A percentile compares a stretch with the other conserved stretches of the same genome.
phyloP scores from a whole-genome alignment of 2,329 filamentous ascomycete genomes.

The Albifimbria verrucaria region DNA sequence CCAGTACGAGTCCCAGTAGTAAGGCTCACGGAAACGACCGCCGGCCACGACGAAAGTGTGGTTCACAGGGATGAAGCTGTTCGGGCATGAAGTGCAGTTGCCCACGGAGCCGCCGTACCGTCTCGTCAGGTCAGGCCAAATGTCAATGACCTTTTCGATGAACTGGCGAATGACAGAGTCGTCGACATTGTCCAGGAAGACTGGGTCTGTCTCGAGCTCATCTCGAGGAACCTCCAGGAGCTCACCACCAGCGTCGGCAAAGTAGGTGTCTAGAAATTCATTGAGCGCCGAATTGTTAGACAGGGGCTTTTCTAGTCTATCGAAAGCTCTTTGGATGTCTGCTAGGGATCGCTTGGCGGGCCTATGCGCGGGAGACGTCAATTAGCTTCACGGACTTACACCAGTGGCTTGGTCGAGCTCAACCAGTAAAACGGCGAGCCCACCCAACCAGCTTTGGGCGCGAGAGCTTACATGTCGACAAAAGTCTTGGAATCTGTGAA shows the following conservation, averaged over 20 bases:
- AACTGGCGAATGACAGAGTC: slow-evolving; percentile 60
- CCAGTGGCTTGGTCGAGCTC: not conserved
- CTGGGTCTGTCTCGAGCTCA: slow-evolving; percentile 52
- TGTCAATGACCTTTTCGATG: slow-evolving; percentile 60
- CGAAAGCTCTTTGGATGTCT: slow-evolving; percentile 60
- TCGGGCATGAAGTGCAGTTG: slow-evolving; percentile 57
- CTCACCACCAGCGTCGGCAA: slow-evolving; percentile 62
- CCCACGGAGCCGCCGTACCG: slow-evolving; percentile 47
- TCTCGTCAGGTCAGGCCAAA: slow-evolving; percentile 67
- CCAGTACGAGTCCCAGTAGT: slow-evolving; percentile 72
- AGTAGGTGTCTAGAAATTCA: slow-evolving; percentile 60
- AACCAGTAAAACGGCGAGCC: too few relatives aligned
- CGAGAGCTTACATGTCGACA: slow-evolving; percentile 65
- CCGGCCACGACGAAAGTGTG: slow-evolving; percentile 68
- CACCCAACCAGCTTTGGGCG: too few relatives aligned
- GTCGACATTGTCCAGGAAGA: slow-evolving; percentile 54
- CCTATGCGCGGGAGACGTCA: slow-evolving; percentile 27
- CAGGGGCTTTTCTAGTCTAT: slow-evolving; percentile 56
- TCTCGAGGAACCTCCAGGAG: slow-evolving; percentile 50
- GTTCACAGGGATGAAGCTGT: slow-evolving; percentile 64
- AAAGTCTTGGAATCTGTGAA: slow-evolving; percentile 69
- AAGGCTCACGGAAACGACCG: slow-evolving; percentile 67
- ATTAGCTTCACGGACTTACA: not conserved
- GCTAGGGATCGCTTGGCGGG: slow-evolving; percentile 57
- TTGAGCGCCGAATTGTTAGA: slow-evolving; percentile 61